Percentiles rank a stretch among this genome's conserved stretches.
phyloP scores from a whole-genome alignment of 768 basidiomycete genomes.

The Lactifluus hygrophoroides region DNA sequence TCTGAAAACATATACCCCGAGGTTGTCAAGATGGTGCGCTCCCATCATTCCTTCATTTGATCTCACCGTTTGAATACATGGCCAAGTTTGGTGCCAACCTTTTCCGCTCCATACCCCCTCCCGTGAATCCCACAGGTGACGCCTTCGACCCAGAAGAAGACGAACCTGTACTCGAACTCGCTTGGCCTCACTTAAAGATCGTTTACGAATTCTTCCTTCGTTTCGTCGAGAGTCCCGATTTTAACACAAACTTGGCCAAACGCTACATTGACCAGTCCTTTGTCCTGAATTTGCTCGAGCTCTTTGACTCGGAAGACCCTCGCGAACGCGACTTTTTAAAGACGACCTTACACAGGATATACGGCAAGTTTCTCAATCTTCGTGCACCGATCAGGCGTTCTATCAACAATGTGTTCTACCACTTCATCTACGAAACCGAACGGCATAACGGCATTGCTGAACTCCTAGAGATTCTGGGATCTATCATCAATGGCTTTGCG shows the following conservation, averaged over 20 bases:
- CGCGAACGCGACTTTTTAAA: slow-evolving; percentile 99
- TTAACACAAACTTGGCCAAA: slow-evolving; percentile 97
- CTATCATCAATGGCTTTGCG: slow-evolving; percentile 99
- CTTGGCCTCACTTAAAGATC: slow-evolving; percentile 98
- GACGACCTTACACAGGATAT: slow-evolving; percentile 97
- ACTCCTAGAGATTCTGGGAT: slow-evolving; percentile 93
- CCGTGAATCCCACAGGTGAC: slow-evolving; percentile 96
- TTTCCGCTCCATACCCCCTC: slow-evolving; percentile 99
- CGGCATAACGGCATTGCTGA: slow-evolving; percentile 99
- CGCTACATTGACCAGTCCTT: slow-evolving; percentile 95
- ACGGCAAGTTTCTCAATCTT: slow-evolving; percentile 98
- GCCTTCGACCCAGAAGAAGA: slow-evolving; percentile 99
- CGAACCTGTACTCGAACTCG: slow-evolving; percentile 96
- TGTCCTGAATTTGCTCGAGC: slow-evolving; percentile 91
- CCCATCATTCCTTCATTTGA: slow-evolving; percentile 7
- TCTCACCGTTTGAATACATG: background rate
- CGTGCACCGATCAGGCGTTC: slow-evolving; percentile 98
- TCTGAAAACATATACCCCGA: slow-evolving; percentile 98
- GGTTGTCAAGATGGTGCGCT: slow-evolving; percentile 91
- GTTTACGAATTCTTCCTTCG: slow-evolving; percentile 99
- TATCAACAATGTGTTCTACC: slow-evolving; percentile 99
- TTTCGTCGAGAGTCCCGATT: slow-evolving; percentile 95
- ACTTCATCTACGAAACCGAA: slow-evolving; percentile 98
- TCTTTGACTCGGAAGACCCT: slow-evolving; percentile 98
- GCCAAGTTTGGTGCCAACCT: slow-evolving; percentile 92